These are phyloP conservation scores for Fusarium xylarioides DNA, from an alignment of 2,329 filamentous ascomycete species.

Conservation along the genomic window DNA sequence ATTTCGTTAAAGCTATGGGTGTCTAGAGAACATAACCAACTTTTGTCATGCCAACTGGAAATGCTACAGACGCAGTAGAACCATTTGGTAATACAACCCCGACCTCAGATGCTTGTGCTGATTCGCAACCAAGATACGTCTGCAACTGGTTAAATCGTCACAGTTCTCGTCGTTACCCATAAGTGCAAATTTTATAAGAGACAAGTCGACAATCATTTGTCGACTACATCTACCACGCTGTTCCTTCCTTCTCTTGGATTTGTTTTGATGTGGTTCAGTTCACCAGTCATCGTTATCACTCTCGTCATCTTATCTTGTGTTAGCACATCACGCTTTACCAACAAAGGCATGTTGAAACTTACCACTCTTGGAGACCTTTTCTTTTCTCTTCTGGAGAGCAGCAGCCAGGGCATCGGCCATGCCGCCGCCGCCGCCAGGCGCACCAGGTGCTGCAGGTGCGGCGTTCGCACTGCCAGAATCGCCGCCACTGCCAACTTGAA, in stretches of 20 bases:
- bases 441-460: slow-evolving; percentile 59
- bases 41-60: slow-evolving; percentile 18
- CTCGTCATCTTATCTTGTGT: slow-evolving; percentile 71
- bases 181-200: slow-evolving; percentile 9
- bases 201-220: slow-evolving; percentile 12
- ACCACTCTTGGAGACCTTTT: slow-evolving; percentile 96
- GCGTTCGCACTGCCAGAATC: slow-evolving; percentile 63
- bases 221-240: slow-evolving; percentile 2
- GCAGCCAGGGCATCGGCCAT: slow-evolving; percentile 86
- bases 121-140: slow-evolving; percentile 4
- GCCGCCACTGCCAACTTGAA: slow-evolving; percentile 61
- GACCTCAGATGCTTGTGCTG: slow-evolving; percentile 5
- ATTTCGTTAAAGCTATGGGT: slow-evolving; percentile 32
- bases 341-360: slow-evolving; percentile 60
- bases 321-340: neutral
- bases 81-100: neutral
- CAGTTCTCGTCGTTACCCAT: slow-evolving; percentile 3
- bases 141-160: neutral
- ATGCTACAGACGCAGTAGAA: slow-evolving; percentile 24
- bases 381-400: slow-evolving; percentile 82
- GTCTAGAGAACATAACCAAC: slow-evolving; percentile 27
- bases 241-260: slow-evolving; percentile 23
- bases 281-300: slow-evolving; percentile 79
- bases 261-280: slow-evolving; percentile 18
- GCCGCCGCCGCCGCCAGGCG: slow-evolving; percentile 67